Conservation (phyloP, 164 flowering plant species). For the Magnolia sinica region DNA sequence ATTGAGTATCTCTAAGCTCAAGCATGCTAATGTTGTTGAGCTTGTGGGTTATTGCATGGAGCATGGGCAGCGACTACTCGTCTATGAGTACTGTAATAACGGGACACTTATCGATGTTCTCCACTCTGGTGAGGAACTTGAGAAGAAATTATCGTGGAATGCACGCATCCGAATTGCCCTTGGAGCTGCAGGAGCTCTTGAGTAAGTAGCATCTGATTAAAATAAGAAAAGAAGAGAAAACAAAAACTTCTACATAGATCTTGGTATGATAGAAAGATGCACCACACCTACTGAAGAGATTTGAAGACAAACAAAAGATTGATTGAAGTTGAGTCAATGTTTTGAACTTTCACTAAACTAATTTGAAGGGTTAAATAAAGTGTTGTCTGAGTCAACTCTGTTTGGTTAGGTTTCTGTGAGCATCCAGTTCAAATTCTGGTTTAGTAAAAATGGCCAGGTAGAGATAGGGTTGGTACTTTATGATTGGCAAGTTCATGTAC, state of each 20-base stretch:
- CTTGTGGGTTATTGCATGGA: constrained; percentile 91
- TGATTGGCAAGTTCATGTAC: no score
- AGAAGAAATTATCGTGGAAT: constrained; percentile 73
- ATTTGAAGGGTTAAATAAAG: background rate
- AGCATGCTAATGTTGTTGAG: constrained; percentile 84
- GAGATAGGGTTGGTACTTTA: no score
- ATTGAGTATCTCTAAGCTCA: constrained; percentile 57
- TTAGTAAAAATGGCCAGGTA: no score
- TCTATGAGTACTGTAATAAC: constrained; percentile 77
- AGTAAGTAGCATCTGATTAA: constrained; percentile 47
- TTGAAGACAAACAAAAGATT: background rate
- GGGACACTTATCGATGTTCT: constrained; percentile 82
- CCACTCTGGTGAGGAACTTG: constrained; percentile 57
- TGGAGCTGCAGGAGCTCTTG: constrained; percentile 90
- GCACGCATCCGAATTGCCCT: constrained; percentile 78
- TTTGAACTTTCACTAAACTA: background rate
- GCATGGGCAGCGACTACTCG: constrained; percentile 75
- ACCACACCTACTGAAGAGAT: background rate
- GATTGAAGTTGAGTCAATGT: background rate
- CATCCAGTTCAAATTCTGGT: no score
- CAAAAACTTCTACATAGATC: background rate
- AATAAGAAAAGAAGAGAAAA: background rate
- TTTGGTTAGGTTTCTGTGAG: no score
- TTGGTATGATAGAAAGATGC: background rate
- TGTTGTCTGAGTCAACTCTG: background rate